Percentiles rank a stretch among this genome's conserved stretches.
Evolutionary conservation across 129 eudicot genomes (phyloP).

Genomic region (Gnaphalium uliginosum): DNA sequence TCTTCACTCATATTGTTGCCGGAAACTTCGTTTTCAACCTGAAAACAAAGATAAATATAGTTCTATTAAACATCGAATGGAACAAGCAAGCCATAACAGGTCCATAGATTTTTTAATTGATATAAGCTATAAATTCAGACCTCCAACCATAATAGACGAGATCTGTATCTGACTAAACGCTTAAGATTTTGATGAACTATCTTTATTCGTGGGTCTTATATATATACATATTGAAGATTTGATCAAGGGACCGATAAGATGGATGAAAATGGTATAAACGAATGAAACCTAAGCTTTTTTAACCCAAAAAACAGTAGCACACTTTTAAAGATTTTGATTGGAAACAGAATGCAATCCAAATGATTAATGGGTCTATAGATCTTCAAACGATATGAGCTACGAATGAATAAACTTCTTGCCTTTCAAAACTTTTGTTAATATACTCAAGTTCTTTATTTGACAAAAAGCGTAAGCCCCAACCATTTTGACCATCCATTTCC

Average conservation of each 20-base stretch:
- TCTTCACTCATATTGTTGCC: constrained; percentile 39
- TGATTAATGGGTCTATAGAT: not conserved
- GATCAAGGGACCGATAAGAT: not conserved
- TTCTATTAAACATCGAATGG: not conserved
- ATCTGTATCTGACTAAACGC: constrained; percentile 8
- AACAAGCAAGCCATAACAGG: constrained; percentile 7
- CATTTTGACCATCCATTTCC: not conserved
- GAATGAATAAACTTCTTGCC: not conserved
- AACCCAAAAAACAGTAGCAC: not conserved
- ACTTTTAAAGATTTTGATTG: not conserved
- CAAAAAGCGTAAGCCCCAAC: not conserved
- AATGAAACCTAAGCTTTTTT: not conserved
- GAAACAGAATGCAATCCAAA: not conserved
- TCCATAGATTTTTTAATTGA: not conserved
- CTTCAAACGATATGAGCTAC: constrained; percentile 7
- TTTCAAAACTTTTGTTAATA: not conserved
- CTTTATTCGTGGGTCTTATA: too few species aligned
- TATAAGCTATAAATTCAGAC: not conserved
- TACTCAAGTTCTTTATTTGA: not conserved
- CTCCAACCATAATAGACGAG: not conserved
- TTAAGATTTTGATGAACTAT: not conserved
- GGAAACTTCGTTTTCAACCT: constrained; percentile 20
- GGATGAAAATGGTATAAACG: not conserved
- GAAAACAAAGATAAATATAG: constrained; percentile 10
- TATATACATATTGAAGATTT: not conserved